These are phyloP conservation scores for Exophiala oligosperma DNA, from an alignment of 2,329 filamentous ascomycete genomes.

Conservation along the genomic window DNA sequence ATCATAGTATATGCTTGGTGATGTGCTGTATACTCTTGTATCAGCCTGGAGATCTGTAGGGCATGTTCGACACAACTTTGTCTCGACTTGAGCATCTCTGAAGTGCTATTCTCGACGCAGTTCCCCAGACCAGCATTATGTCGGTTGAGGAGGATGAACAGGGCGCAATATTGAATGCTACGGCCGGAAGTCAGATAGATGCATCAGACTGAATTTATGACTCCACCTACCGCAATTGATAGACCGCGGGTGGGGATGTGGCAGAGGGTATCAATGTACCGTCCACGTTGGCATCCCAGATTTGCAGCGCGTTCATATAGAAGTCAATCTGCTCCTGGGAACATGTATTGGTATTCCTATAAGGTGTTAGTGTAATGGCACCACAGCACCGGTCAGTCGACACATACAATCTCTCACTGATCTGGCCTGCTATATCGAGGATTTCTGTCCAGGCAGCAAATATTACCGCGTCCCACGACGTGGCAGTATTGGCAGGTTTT, in stretches of 20 bases:
- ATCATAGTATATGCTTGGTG: slow-evolving; percentile 6
- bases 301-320: slow-evolving; percentile 1
- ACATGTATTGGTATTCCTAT: neutral
- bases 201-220: too few relatives aligned
- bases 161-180: slow-evolving; percentile 6
- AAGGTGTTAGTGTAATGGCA: too few relatives aligned
- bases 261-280: neutral
- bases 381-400: too few relatives aligned
- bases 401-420: too few relatives aligned
- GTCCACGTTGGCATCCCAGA: slow-evolving; percentile 9
- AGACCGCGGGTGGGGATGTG: slow-evolving; percentile 1
- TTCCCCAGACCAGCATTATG: slow-evolving; percentile 10
- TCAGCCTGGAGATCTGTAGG: neutral
- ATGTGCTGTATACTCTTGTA: slow-evolving; percentile 2
- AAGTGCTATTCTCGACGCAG: neutral
- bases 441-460: too few relatives aligned
- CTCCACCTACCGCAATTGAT: neutral
- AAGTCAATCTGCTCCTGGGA: slow-evolving; percentile 11
- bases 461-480: too few relatives aligned
- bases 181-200: neutral
- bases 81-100: neutral
- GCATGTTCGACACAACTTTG: slow-evolving; percentile 4
- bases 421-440: too few relatives aligned
- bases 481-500: too few relatives aligned
- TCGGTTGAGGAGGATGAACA: slow-evolving; percentile 3